Percentiles rank a stretch among this genome's conserved stretches.
Conservation (phyloP, 495 filamentous ascomycete species). For the Hypoxylon rickii region DNA sequence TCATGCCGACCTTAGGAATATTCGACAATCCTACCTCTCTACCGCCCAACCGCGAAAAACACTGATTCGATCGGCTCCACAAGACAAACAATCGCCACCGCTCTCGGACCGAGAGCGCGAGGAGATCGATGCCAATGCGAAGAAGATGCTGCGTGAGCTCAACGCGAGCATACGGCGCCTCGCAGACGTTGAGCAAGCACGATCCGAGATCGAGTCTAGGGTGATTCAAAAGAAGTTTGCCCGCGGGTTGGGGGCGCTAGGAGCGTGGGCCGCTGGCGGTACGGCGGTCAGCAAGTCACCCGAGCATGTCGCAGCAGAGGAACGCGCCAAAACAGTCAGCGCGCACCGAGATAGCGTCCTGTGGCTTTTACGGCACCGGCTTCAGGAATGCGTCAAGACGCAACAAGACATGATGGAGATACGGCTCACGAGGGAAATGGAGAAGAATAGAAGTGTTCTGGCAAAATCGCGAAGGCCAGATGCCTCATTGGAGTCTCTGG, state of each 20-base stretch:
- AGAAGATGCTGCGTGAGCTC: conserved; percentile 80
- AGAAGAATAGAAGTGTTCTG: conserved; percentile 85
- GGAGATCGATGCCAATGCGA: conserved; percentile 81
- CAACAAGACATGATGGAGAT: conserved; percentile 93
- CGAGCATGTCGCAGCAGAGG: conserved; percentile 75
- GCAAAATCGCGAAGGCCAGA: conserved; percentile 62
- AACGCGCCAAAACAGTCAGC: conserved; percentile 59
- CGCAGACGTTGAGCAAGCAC: conserved; percentile 78
- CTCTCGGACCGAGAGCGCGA: conserved; percentile 74
- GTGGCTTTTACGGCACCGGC: conserved; percentile 73
- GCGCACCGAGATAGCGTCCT: conserved; percentile 78
- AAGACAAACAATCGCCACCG: conserved; percentile 43
- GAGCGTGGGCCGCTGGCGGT: conserved; percentile 75
- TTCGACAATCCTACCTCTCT: conserved; percentile 91
- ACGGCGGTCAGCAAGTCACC: conserved; percentile 44
- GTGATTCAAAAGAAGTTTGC: conserved; percentile 72
- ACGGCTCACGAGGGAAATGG: conserved; percentile 77
- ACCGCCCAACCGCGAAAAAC: conserved; percentile 60
- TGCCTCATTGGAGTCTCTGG: conserved; percentile 15
- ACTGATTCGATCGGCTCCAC: conserved; percentile 41
- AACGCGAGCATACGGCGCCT: conserved; percentile 76
- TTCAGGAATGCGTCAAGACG: conserved; percentile 75
- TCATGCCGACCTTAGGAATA: conserved; percentile 72
- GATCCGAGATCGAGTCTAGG: conserved; percentile 69
- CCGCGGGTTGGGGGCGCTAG: conserved; percentile 60